phyloP scores from a whole-genome alignment of 345 rosid genomes.

The Populus tremula region DNA sequence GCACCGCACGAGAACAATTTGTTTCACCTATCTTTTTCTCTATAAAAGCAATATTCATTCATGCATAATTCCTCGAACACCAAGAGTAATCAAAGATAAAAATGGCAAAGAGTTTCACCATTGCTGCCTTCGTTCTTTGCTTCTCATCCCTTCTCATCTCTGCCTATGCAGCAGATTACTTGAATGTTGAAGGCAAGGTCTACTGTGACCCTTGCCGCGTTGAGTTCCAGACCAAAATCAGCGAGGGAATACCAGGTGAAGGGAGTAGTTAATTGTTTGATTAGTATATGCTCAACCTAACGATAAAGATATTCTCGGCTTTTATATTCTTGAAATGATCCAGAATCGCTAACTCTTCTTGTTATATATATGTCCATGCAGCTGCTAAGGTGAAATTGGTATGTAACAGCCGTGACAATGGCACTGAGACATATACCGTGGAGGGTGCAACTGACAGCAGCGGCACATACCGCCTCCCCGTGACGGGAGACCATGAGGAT shows the following conservation, averaged over 20 bases:
- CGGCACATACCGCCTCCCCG: constrained; percentile 16
- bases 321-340: background rate
- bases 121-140: constrained; percentile 16
- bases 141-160: constrained; percentile 6
- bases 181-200: constrained; percentile 19
- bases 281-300: too few species aligned
- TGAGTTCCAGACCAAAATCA: constrained; percentile 19
- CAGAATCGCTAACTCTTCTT: background rate
- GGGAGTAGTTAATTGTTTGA: too few species aligned
- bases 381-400: constrained; percentile 16
- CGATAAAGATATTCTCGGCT: too few species aligned
- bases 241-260: constrained; percentile 9
- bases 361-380: background rate
- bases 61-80: background rate
- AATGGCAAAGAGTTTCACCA: constrained; percentile 18
- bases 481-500: constrained; percentile 18
- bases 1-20: background rate
- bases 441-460: background rate
- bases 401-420: constrained; percentile 11
- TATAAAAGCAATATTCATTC: background rate
- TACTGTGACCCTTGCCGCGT: constrained; percentile 30
- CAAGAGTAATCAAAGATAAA: background rate
- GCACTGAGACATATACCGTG: background rate
- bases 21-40: too few species aligned
- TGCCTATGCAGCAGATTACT: background rate